Base-by-base conservation (phyloP, 2,329 filamentous ascomycete genomes). In the Phialophora verrucosa region DNA sequence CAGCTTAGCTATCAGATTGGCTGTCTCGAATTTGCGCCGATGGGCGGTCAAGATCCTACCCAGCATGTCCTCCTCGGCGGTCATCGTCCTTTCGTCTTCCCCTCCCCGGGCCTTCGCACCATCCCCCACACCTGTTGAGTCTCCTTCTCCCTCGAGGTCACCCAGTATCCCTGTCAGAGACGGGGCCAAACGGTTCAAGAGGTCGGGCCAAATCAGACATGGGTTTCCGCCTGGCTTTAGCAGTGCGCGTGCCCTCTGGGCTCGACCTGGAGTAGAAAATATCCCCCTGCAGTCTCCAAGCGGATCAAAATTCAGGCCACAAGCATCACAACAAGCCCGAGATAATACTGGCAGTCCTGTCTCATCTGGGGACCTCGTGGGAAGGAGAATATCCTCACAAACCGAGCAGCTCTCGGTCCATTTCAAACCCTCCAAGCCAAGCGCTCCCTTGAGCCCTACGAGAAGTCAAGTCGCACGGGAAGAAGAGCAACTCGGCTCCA, bases 41-140 rank as follows among this genome's bases (percentile, higher is more conserved):
- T 70, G 71, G 71, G 64, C 65, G 54, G 44, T 50, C 50, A 32
- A 42, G 25, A 32, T 57, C 50, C 50, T 35, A 14, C 71, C 73
- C 66, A 74, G 73, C 63, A 72, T 74, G 58, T 69, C 75, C 14
- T 75, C 53, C 20, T 32, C 50, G 12, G 60, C 80, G 42, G 72
- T 80, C 60, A 76, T 79, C 62, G 66, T 80, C 62, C 71, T 82
- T 59, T 80, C 78, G 29, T 81, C 80, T 20, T 80, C 80, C 4
- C 79, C 80, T 29, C 75, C 74, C 42, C 72, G 65, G 51, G 57
- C 76, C 70, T 71, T 76, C 65, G 65, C 74, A 58, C 70, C 64
- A 51, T 74, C 70, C 17, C 76, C 78, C 72, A 74, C 72, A 65
- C 77, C 75, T 54, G 49, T 67, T 44, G 74, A 74, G 56, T 50